phyloP scores from a whole-genome alignment of 495 filamentous ascomycete species.

The Aspergillus heteromorphus region DNA sequence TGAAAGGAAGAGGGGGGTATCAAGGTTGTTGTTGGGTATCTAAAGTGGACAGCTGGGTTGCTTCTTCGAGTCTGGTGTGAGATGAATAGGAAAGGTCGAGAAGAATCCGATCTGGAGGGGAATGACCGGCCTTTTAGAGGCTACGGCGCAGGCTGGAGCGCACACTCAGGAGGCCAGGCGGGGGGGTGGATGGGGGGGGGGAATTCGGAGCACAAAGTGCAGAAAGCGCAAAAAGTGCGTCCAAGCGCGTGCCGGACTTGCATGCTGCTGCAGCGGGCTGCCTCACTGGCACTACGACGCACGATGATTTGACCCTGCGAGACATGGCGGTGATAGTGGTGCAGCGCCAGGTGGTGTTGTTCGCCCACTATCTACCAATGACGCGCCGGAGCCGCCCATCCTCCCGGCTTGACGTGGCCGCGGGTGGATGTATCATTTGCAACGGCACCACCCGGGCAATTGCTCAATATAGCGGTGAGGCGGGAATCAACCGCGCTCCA shows the following conservation, averaged over 20 bases:
- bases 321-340: conserved; percentile 30
- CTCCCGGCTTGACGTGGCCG: conserved; percentile 19
- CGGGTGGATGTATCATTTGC: conserved; percentile 3
- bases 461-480: conserved; percentile 30
- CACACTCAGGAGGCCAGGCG: not conserved
- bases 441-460: conserved; percentile 5
- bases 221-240: conserved; percentile 21
- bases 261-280: conserved; percentile 25
- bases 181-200: conserved; percentile 2
- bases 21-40: not conserved
- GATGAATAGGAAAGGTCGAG: conserved; percentile 10
- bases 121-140: conserved; percentile 27
- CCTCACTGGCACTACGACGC: conserved; percentile 24
- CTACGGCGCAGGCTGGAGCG: not conserved
- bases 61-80: conserved; percentile 9
- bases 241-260: conserved; percentile 29
- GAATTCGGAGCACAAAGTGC: conserved; percentile 13
- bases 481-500: conserved; percentile 14
- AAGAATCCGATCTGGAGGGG: conserved; percentile 12
- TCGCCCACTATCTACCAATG: conserved; percentile 11
- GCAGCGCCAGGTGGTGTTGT: conserved; percentile 14
- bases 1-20: not conserved
- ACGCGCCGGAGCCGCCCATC: not conserved
- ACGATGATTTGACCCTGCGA: conserved; percentile 22
- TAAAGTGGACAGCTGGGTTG: conserved; percentile 2